Evolutionary conservation across 441 rosid species (phyloP).

Genomic region (Populus trichocarpa): DNA sequence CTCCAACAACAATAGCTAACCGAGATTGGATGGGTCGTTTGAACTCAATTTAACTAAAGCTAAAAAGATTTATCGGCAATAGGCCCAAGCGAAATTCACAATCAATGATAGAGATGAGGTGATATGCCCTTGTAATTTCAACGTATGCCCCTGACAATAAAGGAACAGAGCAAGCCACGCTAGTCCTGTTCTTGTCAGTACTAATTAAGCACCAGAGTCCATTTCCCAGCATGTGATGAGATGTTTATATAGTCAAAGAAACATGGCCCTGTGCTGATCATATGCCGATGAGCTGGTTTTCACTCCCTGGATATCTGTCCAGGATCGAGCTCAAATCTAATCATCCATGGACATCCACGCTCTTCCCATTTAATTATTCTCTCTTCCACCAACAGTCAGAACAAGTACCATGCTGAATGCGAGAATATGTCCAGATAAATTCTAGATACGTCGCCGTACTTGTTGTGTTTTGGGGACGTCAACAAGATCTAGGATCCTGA

Average conservation of each 20-base stretch:
- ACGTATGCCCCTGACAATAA: neutral
- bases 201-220: neutral
- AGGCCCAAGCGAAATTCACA: no score
- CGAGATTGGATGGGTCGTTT: no score
- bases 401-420: no score
- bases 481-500: neutral
- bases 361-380: neutral
- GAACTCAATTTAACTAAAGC: no score
- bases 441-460: neutral
- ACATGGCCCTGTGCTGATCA: neutral
- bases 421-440: neutral
- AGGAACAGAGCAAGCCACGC: neutral
- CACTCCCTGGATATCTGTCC: neutral
- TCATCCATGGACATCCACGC: neutral
- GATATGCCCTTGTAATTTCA: neutral
- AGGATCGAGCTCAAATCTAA: neutral
- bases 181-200: neutral
- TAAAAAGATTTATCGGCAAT: no score
- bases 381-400: neutral
- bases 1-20: no score
- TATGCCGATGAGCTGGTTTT: neutral
- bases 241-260: neutral
- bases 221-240: neutral
- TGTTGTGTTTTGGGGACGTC: neutral
- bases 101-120: neutral